Conservation (phyloP, 805 yeast genomes). For the Wickerhamomyces canadensis region DNA sequence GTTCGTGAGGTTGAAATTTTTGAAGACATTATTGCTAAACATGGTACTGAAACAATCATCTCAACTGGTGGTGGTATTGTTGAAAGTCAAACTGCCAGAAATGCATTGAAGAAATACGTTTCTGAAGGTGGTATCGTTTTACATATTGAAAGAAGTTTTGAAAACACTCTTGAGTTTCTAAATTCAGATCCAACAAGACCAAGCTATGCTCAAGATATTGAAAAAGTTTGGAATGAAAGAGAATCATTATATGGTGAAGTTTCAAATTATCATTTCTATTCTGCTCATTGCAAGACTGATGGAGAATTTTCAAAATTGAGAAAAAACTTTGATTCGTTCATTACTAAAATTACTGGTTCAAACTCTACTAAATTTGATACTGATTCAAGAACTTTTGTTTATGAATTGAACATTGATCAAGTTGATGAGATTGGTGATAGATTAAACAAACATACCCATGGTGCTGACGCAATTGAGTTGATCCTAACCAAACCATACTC, state of each 20-base stretch:
- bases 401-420: slow-evolving; percentile 67
- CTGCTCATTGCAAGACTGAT: slow-evolving; percentile 60
- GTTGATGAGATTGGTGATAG: slow-evolving; percentile 50
- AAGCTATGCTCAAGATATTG: slow-evolving; percentile 73
- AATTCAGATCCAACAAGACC: slow-evolving; percentile 82
- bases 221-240: slow-evolving; percentile 80
- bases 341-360: slow-evolving; percentile 58
- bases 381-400: slow-evolving; percentile 54
- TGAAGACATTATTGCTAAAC: slow-evolving; percentile 36
- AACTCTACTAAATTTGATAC: slow-evolving; percentile 24
- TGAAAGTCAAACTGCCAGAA: slow-evolving; percentile 67
- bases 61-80: slow-evolving; percentile 98
- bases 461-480: slow-evolving; percentile 84
- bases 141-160: slow-evolving; percentile 84
- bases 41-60: slow-evolving; percentile 49
- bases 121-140: slow-evolving; percentile 63
- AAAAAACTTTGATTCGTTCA: slow-evolving; percentile 51
- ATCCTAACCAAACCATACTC: slow-evolving; percentile 45
- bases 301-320: slow-evolving; percentile 52
- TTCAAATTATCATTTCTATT: slow-evolving; percentile 71
- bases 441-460: slow-evolving; percentile 48
- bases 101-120: slow-evolving; percentile 48
- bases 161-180: slow-evolving; percentile 71
- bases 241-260: slow-evolving; percentile 74
- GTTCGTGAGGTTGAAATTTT: slow-evolving; percentile 55